Evolutionary conservation across 2,329 filamentous ascomycete species (phyloP).

Genomic region (Hypomyces rosellus): DNA sequence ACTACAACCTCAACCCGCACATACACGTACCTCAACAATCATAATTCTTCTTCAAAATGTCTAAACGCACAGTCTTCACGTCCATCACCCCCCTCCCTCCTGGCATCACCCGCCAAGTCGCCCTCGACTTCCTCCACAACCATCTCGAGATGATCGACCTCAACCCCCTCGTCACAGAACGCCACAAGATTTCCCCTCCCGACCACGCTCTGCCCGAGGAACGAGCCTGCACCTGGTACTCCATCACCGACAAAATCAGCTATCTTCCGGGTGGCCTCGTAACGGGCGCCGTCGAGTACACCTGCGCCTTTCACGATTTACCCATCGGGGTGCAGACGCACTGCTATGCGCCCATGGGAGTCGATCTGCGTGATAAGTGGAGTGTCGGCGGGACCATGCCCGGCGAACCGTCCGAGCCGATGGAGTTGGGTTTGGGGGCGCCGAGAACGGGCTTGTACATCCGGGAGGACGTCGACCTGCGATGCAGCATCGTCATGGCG

Average conservation of each 20-base stretch:
- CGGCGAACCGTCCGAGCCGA: constrained; percentile 59
- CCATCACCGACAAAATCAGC: constrained; percentile 67
- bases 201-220: constrained; percentile 63
- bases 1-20: too few species aligned
- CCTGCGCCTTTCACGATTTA: constrained; percentile 72
- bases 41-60: constrained; percentile 43
- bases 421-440: constrained; percentile 60
- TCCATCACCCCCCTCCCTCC: constrained; percentile 71
- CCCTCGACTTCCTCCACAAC: constrained; percentile 68
- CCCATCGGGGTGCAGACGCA: constrained; percentile 72
- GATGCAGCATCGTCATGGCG: constrained; percentile 70
- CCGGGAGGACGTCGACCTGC: constrained; percentile 76
- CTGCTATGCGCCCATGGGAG: constrained; percentile 72
- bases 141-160: constrained; percentile 81
- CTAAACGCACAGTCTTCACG: constrained; percentile 66
- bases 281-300: constrained; percentile 67
- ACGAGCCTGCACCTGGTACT: constrained; percentile 68
- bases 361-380: constrained; percentile 76
- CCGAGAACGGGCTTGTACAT: constrained; percentile 69
- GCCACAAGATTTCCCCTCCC: constrained; percentile 62
- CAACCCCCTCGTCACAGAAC: constrained; percentile 73
- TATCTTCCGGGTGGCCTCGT: constrained; percentile 64
- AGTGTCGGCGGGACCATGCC: constrained; percentile 64
- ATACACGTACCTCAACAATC: neutral
- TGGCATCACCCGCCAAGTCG: constrained; percentile 60